Conservation (phyloP, 345 rosid genomes). For the Pistacia integerrima region DNA sequence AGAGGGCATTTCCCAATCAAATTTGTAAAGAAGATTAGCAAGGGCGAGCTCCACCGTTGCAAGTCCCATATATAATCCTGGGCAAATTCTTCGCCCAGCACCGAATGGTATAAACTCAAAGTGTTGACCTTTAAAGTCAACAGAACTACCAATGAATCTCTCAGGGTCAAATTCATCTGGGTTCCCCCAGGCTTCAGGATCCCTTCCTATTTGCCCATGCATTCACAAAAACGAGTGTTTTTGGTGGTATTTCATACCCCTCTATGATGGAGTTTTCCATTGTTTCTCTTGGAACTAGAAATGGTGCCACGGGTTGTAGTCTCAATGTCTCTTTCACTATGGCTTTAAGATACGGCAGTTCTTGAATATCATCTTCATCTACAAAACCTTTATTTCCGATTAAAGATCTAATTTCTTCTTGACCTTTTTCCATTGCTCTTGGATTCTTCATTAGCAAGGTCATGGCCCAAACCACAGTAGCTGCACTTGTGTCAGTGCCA, state of each 20-base stretch:
- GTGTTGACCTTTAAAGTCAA: constrained; percentile 25
- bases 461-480: too few species aligned
- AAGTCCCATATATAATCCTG: constrained; percentile 16
- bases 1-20: constrained; percentile 16
- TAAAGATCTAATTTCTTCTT: too few species aligned
- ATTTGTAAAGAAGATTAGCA: constrained; percentile 31
- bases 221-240: not conserved
- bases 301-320: constrained; percentile 3
- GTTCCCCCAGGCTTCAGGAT: not conserved
- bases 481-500: too few species aligned
- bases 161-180: not conserved
- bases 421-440: too few species aligned
- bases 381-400: too few species aligned
- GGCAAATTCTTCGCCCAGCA: constrained; percentile 34
- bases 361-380: too few species aligned
- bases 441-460: too few species aligned
- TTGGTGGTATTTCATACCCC: not conserved
- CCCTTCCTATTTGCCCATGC: constrained; percentile 46
- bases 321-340: too few species aligned
- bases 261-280: not conserved
- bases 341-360: too few species aligned
- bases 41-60: constrained; percentile 22
- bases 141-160: not conserved
- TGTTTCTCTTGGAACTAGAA: constrained; percentile 12
- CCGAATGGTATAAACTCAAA: constrained; percentile 25